Conservation (phyloP, 129 eudicot genomes). For the Flaveria linearis region DNA sequence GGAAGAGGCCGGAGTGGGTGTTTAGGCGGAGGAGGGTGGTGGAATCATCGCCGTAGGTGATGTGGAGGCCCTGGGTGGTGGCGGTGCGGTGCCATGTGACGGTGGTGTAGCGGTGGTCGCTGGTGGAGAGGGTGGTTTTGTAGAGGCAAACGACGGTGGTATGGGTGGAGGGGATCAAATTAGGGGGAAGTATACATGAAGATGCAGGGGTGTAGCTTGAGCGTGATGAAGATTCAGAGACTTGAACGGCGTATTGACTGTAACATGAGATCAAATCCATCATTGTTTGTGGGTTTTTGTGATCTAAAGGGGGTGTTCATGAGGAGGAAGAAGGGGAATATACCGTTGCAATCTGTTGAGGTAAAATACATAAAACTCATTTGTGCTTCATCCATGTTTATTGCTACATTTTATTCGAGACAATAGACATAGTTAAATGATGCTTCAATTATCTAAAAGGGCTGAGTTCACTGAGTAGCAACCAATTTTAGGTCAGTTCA, state of each 20-base stretch:
- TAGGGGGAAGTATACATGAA: conserved; percentile 50
- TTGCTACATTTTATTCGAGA: too few species aligned
- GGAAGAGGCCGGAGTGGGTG: conserved; percentile 71
- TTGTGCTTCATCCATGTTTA: too few species aligned
- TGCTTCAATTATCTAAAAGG: too few species aligned
- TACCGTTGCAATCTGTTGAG: too few species aligned
- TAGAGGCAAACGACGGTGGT: conserved; percentile 62
- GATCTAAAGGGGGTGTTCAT: not conserved
- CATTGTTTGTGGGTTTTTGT: conserved; percentile 37
- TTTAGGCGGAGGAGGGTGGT: conserved; percentile 56
- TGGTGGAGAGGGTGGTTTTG: conserved; percentile 52
- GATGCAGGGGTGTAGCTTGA: conserved; percentile 40
- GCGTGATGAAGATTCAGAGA: conserved; percentile 74
- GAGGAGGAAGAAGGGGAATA: too few species aligned
- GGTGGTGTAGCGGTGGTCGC: conserved; percentile 47
- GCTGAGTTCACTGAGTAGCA: too few species aligned
- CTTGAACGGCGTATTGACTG: conserved; percentile 70
- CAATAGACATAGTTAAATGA: too few species aligned
- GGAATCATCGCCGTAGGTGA: conserved; percentile 52
- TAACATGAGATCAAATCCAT: conserved; percentile 83
- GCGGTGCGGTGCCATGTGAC: conserved; percentile 74
- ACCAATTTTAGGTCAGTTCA: too few species aligned
- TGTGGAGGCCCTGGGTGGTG: conserved; percentile 61
- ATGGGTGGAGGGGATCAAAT: conserved; percentile 61
- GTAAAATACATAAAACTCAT: too few species aligned